phyloP scores from a whole-genome alignment of 331 rosid species.

The Malus hybrid region DNA sequence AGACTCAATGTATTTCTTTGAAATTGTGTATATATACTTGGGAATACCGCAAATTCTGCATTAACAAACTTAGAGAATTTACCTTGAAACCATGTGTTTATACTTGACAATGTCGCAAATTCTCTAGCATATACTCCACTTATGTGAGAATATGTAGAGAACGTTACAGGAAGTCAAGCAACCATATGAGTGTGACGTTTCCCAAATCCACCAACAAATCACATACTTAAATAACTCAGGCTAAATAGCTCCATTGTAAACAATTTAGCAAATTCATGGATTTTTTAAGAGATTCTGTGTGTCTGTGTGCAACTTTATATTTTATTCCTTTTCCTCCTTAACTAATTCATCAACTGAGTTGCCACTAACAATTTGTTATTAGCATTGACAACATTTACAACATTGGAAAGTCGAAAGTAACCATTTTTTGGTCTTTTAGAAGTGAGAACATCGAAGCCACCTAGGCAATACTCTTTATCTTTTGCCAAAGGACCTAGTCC shows the following conservation, averaged over 20 bases:
- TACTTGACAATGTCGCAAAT: no score
- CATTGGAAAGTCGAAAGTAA: conserved; percentile 1
- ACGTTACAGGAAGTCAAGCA: background rate
- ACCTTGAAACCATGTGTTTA: no score
- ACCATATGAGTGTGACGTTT: background rate
- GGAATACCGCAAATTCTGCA: no score
- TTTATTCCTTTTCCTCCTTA: background rate
- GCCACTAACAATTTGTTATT: conserved; percentile 19
- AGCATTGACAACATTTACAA: background rate
- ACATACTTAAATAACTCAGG: background rate
- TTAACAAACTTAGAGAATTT: no score
- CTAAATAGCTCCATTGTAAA: background rate
- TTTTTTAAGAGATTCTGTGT: background rate
- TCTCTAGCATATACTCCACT: background rate
- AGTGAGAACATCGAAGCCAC: background rate
- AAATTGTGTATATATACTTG: background rate
- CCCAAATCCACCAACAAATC: background rate
- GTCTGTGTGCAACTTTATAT: background rate
- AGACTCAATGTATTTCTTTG: no score
- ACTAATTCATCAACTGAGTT: conserved; percentile 14
- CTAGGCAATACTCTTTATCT: background rate
- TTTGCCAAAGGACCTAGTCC: background rate
- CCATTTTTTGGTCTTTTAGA: background rate
- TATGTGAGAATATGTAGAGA: background rate
- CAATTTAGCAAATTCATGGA: background rate